Evolutionary conservation across 495 filamentous ascomycete genomes (phyloP).

Genomic region (Aspergillus affinis): DNA sequence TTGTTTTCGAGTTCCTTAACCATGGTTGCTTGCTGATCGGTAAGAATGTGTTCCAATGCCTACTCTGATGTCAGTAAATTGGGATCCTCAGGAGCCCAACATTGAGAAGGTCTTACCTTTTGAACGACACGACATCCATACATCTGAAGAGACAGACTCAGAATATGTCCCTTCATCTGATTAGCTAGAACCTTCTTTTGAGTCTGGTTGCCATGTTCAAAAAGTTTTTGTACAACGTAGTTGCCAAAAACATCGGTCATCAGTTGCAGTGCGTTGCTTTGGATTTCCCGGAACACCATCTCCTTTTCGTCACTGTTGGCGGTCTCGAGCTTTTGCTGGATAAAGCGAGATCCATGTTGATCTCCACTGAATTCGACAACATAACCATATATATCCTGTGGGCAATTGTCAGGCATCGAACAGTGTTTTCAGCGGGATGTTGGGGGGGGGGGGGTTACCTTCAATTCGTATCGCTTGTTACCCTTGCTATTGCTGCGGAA

Average conservation of each 20-base stretch:
- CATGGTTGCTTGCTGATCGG: constrained; percentile 83
- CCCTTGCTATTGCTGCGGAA: constrained; percentile 75
- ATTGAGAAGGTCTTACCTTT: constrained; percentile 55
- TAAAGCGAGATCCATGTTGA: constrained; percentile 93
- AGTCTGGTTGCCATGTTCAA: constrained; percentile 91
- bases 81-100: background rate
- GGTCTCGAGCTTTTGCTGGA: constrained; percentile 90
- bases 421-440: background rate
- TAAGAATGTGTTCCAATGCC: constrained; percentile 90
- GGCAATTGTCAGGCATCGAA: constrained; percentile 6
- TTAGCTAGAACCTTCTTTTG: constrained; percentile 87
- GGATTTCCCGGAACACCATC: constrained; percentile 85
- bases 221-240: constrained; percentile 97
- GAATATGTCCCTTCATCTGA: constrained; percentile 82
- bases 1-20: constrained; percentile 80
- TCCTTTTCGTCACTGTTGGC: constrained; percentile 98
- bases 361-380: constrained; percentile 96
- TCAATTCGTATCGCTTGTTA: constrained; percentile 80
- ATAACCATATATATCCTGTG: constrained; percentile 81
- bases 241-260: constrained; percentile 98
- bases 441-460: constrained; percentile 46
- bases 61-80: constrained; percentile 32
- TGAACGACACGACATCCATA: constrained; percentile 97
- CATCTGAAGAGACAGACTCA: constrained; percentile 80
- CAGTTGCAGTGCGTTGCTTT: constrained; percentile 76